Percentiles rank a stretch among this genome's conserved stretches.
These are phyloP conservation scores for Cladosporium oxysporum DNA, from an alignment of 2,329 filamentous ascomycete genomes.

Conservation along the genomic window DNA sequence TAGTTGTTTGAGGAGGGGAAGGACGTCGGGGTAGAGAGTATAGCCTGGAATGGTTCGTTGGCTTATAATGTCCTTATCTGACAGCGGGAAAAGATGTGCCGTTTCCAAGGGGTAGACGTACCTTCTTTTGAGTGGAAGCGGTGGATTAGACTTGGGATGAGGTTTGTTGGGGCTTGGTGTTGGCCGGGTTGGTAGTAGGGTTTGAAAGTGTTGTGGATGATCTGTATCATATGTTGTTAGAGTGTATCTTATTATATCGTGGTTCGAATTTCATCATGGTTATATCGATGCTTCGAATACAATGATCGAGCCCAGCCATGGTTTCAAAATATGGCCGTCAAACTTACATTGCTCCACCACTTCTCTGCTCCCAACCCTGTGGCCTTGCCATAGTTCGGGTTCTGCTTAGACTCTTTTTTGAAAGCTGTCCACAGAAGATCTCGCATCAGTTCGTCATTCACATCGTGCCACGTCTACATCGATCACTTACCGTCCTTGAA, in stretches of 20 bases:
- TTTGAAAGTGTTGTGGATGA: constrained; percentile 57
- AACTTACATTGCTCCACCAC: constrained; percentile 63
- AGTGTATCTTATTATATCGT: not conserved
- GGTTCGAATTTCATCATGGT: not conserved
- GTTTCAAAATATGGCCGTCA: not conserved
- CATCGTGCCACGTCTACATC: not conserved
- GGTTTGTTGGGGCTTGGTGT: constrained; percentile 26
- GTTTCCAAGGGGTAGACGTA: not conserved
- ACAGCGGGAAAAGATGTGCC: no score
- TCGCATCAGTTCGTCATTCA: not conserved
- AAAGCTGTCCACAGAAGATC: constrained; percentile 44
- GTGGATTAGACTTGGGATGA: constrained; percentile 53
- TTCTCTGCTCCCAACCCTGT: constrained; percentile 52
- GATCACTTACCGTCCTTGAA: constrained; percentile 42
- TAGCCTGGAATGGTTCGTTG: constrained; percentile 42
- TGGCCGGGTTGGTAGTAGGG: constrained; percentile 38
- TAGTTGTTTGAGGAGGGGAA: constrained; percentile 48
- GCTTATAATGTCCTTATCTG: no score
- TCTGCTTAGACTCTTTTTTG: constrained; percentile 45
- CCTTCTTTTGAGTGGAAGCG: constrained; percentile 56
- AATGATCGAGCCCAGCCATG: not conserved
- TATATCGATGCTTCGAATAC: not conserved
- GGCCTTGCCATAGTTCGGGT: constrained; percentile 62
- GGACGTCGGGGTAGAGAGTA: constrained; percentile 48
- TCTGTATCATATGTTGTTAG: constrained; percentile 39